phyloP scores from a whole-genome alignment of 1,284 basidiomycete species.

The Dichomitus squalens region DNA sequence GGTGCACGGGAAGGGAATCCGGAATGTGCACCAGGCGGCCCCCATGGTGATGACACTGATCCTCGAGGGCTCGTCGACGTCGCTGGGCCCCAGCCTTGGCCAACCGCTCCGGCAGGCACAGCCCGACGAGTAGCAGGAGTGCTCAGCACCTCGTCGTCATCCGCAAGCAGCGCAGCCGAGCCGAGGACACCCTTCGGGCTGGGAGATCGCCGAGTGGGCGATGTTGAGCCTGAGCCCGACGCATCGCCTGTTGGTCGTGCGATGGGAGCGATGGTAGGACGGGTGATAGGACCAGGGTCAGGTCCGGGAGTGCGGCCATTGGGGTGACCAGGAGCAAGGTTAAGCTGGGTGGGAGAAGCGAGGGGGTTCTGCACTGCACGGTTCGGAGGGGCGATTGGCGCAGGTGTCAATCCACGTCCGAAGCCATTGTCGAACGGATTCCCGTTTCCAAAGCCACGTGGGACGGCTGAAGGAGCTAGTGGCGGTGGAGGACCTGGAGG shows the following conservation, averaged over 20 bases:
- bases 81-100: conserved; percentile 40
- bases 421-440: conserved; percentile 54
- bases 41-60: conserved; percentile 44
- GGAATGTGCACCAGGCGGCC: conserved; percentile 37
- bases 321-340: conserved; percentile 36
- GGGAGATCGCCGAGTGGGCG: conserved; percentile 64
- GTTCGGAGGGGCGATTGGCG: conserved; percentile 56
- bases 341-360: conserved; percentile 41
- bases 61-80: conserved; percentile 46
- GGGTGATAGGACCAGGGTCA: conserved; percentile 63
- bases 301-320: conserved; percentile 33
- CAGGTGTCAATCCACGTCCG: conserved; percentile 40
- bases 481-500: conserved; percentile 43
- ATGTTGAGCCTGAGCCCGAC: conserved; percentile 61
- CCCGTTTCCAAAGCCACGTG: conserved; percentile 49
- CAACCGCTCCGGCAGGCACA: conserved; percentile 40
- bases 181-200: conserved; percentile 76
- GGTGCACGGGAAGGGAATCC: conserved; percentile 39
- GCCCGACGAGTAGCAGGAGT: conserved; percentile 45
- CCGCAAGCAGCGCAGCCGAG: conserved; percentile 73
- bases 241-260: conserved; percentile 44
- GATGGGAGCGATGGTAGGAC: conserved; percentile 47
- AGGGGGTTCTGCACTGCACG: conserved; percentile 37
- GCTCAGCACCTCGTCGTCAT: conserved; percentile 77
- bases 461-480: conserved; percentile 56